These are phyloP conservation scores for Daedaleopsis sinensis DNA, from an alignment of 768 basidiomycete genomes.

Conservation along the genomic window DNA sequence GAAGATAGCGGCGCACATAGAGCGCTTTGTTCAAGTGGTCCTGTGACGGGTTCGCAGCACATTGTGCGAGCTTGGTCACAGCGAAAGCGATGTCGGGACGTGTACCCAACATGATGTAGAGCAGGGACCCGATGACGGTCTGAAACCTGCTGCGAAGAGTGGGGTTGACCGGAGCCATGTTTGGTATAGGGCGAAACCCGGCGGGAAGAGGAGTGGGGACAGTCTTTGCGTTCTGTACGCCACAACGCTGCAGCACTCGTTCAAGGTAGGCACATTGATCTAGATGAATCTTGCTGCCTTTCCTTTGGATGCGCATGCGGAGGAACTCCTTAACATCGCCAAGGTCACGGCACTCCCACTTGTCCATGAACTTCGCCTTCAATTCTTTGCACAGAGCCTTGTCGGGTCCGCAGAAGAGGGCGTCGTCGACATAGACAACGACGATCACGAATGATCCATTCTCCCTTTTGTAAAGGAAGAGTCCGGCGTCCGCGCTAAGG, in stretches of 20 bases:
- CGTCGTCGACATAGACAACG: slow-evolving; percentile 37
- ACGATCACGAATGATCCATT: slow-evolving; percentile 27
- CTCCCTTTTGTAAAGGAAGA: slow-evolving; percentile 25
- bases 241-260: slow-evolving; percentile 8
- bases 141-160: background rate
- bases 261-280: slow-evolving; percentile 16
- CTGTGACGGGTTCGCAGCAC: slow-evolving; percentile 33
- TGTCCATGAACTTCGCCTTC: slow-evolving; percentile 12
- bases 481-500: slow-evolving; percentile 25
- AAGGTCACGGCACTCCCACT: slow-evolving; percentile 19
- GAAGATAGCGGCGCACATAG: slow-evolving; percentile 4
- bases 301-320: slow-evolving; percentile 23
- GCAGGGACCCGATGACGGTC: slow-evolving; percentile 9
- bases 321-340: slow-evolving; percentile 25
- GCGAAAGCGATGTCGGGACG: slow-evolving; percentile 44
- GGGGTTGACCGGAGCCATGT: slow-evolving; percentile 1
- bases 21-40: slow-evolving; percentile 2
- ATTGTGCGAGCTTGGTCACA: slow-evolving; percentile 37
- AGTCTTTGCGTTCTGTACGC: slow-evolving; percentile 19
- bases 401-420: slow-evolving; percentile 7
- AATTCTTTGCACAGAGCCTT: slow-evolving; percentile 2
- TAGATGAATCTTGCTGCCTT: slow-evolving; percentile 8
- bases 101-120: slow-evolving; percentile 28
- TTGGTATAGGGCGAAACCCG: slow-evolving; percentile 8
- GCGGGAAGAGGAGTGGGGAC: slow-evolving; percentile 9